phyloP scores from a whole-genome alignment of 495 filamentous ascomycete genomes.

The Talaromyces liani region DNA sequence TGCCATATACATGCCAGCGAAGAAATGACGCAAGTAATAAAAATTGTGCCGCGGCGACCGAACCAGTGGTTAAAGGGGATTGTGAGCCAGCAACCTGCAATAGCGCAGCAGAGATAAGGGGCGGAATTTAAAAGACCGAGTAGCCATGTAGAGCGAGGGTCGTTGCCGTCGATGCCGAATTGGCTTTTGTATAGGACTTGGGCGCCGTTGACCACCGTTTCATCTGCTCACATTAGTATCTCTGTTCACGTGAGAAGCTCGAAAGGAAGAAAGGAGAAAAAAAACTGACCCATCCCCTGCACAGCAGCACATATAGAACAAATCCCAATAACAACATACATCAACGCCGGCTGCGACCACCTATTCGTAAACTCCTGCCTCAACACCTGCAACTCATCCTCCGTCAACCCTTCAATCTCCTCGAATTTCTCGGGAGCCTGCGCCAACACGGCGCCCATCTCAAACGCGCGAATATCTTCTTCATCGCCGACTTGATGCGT shows the following conservation, averaged over 20 bases:
- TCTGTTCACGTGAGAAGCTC: background rate
- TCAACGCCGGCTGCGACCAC: conserved; percentile 64
- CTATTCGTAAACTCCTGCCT: conserved; percentile 56
- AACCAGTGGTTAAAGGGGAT: conserved; percentile 72
- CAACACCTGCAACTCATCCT: conserved; percentile 50
- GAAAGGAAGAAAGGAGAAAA: background rate
- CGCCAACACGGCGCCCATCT: conserved; percentile 65
- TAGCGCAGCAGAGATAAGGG: conserved; percentile 71
- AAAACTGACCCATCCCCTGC: conserved; percentile 57
- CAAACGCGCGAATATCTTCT: conserved; percentile 60
- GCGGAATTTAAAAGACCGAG: conserved; percentile 54
- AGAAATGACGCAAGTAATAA: conserved; percentile 62
- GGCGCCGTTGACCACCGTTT: conserved; percentile 74
- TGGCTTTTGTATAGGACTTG: conserved; percentile 64
- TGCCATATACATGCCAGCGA: conserved; percentile 71
- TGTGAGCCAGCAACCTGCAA: conserved; percentile 77
- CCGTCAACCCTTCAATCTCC: conserved; percentile 44
- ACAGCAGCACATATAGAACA: conserved; percentile 60
- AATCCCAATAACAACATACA: conserved; percentile 60
- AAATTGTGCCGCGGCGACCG: conserved; percentile 78
- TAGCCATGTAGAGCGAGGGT: conserved; percentile 47
- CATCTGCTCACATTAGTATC: conserved; percentile 38
- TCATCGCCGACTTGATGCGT: conserved; percentile 53
- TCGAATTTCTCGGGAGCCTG: conserved; percentile 50
- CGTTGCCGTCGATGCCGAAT: conserved; percentile 55